Percentiles rank a stretch among this genome's conserved stretches.
Evolutionary conservation across 148 eudicot genomes (phyloP).

Genomic region (Vaccinium vitisidaea): DNA sequence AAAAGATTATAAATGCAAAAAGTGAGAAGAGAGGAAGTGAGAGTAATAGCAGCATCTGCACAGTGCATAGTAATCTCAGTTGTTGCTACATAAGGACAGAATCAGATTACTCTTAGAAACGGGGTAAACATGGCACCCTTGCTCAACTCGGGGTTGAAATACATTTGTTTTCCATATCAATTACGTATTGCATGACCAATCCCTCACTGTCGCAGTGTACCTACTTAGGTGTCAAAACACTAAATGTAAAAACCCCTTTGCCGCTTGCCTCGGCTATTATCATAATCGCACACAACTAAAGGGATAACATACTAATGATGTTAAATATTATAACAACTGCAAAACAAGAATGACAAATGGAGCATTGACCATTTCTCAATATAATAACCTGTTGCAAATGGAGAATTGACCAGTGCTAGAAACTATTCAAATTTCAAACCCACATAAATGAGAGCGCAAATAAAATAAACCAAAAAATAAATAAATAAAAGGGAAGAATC

Average conservation of each 20-base stretch:
- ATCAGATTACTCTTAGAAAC: neutral
- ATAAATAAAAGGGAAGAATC: neutral
- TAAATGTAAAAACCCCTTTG: neutral
- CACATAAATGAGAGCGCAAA: neutral
- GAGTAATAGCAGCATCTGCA: neutral
- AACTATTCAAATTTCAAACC: neutral
- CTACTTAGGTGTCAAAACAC: neutral
- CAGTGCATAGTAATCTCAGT: neutral
- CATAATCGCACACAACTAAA: neutral
- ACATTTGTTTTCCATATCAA: neutral
- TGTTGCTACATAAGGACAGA: neutral
- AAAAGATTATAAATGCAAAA: neutral
- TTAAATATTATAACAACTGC: neutral
- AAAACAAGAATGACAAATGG: neutral
- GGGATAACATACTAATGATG: neutral
- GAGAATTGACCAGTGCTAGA: neutral
- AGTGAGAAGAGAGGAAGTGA: neutral
- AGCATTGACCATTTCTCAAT: neutral
- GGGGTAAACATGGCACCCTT: neutral
- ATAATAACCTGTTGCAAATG: neutral
- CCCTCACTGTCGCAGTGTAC: neutral
- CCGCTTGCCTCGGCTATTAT: neutral
- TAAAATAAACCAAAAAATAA: neutral
- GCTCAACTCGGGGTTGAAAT: neutral
- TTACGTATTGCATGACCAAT: neutral